These are phyloP conservation scores for Blastomyces parvus DNA, from an alignment of 2,329 filamentous ascomycete genomes.

Conservation along the genomic window DNA sequence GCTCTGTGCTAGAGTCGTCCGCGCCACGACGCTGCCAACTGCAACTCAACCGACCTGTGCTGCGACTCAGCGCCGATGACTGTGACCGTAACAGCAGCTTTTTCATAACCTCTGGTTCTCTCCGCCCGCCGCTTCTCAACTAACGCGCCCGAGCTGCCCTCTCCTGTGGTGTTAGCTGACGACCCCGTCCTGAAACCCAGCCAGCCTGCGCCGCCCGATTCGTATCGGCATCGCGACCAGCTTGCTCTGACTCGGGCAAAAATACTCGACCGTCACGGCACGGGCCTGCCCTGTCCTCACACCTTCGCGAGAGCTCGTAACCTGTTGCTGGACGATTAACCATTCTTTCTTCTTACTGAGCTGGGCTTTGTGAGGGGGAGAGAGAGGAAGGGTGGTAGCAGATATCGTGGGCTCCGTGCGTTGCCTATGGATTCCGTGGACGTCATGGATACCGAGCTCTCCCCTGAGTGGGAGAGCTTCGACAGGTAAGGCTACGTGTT, in stretches of 20 bases:
- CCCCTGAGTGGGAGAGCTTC: conserved; percentile 59
- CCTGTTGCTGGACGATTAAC: not conserved
- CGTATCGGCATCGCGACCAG: not conserved
- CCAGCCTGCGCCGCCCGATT: not conserved
- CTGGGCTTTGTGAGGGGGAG: not conserved
- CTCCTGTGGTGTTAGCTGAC: not conserved
- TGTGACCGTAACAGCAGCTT: conserved; percentile 10
- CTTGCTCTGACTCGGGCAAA: not conserved
- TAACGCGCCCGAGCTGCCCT: not conserved
- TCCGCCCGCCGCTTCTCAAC: not conserved
- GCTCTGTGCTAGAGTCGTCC: not conserved
- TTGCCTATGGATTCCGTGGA: conserved; percentile 27
- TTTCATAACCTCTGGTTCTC: not conserved
- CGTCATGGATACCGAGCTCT: conserved; percentile 35
- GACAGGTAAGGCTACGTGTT: conserved; percentile 52
- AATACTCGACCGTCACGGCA: not conserved
- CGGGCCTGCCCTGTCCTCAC: not conserved
- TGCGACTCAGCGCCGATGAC: conserved; percentile 10
- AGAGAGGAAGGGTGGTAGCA: not conserved
- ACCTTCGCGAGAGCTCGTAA: not conserved
- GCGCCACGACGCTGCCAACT: not conserved
- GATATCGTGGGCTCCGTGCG: not conserved
- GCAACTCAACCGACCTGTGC: conserved; percentile 1
- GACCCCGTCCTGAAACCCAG: too few species aligned
- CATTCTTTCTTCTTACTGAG: not conserved